Conservation (phyloP, 768 basidiomycete species). For the Pulveroboletus frians region DNA sequence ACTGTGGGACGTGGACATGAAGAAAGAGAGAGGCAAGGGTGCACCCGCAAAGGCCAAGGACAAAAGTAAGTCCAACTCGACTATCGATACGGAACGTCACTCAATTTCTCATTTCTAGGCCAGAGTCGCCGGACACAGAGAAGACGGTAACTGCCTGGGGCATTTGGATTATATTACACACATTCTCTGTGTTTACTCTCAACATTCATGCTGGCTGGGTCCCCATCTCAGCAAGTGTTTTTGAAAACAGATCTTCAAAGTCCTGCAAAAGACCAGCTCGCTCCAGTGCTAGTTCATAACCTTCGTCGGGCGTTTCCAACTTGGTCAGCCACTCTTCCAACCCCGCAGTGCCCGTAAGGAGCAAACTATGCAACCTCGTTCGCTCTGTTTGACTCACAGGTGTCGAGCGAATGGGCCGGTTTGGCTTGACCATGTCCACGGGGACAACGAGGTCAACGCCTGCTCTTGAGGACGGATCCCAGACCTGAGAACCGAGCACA, state of each 20-base stretch:
- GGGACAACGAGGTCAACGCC: constrained; percentile 41
- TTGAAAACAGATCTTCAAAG: constrained; percentile 59
- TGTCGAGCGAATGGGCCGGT: constrained; percentile 34
- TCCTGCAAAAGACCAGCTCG: constrained; percentile 52
- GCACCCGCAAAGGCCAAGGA: constrained; percentile 75
- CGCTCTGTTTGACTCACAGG: constrained; percentile 66
- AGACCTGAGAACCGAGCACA: constrained; percentile 58
- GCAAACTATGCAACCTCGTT: constrained; percentile 62
- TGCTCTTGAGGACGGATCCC: constrained; percentile 49
- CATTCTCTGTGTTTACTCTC: not conserved
- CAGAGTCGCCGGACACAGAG: constrained; percentile 49
- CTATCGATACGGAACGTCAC: not conserved
- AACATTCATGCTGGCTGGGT: constrained; percentile 20
- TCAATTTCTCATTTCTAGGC: constrained; percentile 28
- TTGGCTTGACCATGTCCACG: constrained; percentile 29
- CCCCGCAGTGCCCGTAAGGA: constrained; percentile 51
- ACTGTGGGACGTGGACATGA: constrained; percentile 60
- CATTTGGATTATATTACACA: constrained; percentile 1
- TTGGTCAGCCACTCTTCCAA: constrained; percentile 66
- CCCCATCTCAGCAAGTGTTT: constrained; percentile 58
- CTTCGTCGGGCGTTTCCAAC: constrained; percentile 24
- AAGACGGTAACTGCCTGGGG: constrained; percentile 30
- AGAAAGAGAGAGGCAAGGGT: constrained; percentile 75
- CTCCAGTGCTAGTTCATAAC: constrained; percentile 38
- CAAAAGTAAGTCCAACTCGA: constrained; percentile 44